A percentile compares a stretch with the other conserved stretches of the same genome.
These are phyloP conservation scores for Boletus reticuloceps DNA, from an alignment of 768 basidiomycete genomes.

Conservation along the genomic window DNA sequence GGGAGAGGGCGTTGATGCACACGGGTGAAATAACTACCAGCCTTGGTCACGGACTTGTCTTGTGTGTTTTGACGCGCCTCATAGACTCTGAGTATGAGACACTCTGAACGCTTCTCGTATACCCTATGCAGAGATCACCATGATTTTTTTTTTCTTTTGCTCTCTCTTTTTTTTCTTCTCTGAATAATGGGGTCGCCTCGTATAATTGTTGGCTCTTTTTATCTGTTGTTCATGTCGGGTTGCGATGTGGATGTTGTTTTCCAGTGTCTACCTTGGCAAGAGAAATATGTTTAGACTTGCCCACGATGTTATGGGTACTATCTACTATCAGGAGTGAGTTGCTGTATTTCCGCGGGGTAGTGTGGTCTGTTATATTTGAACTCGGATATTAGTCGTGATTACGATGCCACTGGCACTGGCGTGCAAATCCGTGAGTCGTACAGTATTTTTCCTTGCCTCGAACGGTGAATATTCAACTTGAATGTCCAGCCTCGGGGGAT, in stretches of 20 bases:
- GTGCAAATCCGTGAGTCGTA: too few relatives aligned
- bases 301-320: too few relatives aligned
- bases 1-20: neutral
- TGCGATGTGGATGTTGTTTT: conserved; percentile 1
- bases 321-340: too few relatives aligned
- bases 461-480: too few relatives aligned
- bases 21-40: neutral
- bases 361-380: too few relatives aligned
- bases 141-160: neutral
- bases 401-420: too few relatives aligned
- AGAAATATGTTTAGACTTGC: too few relatives aligned
- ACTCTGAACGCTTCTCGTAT: conserved; percentile 9
- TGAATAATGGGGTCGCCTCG: neutral
- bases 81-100: conserved; percentile 1
- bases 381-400: too few relatives aligned
- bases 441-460: too few relatives aligned
- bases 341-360: too few relatives aligned
- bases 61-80: neutral
- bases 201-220: neutral
- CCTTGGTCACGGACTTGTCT: neutral
- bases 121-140: conserved; percentile 13
- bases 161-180: neutral
- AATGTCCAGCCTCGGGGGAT: too few relatives aligned
- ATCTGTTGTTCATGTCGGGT: conserved; percentile 1
- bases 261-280: too few relatives aligned